Evolutionary conservation across 2,329 filamentous ascomycete genomes (phyloP), one percentile per base, ranked within the genome.

Genomic region (Botrytis squamosa): DNA sequence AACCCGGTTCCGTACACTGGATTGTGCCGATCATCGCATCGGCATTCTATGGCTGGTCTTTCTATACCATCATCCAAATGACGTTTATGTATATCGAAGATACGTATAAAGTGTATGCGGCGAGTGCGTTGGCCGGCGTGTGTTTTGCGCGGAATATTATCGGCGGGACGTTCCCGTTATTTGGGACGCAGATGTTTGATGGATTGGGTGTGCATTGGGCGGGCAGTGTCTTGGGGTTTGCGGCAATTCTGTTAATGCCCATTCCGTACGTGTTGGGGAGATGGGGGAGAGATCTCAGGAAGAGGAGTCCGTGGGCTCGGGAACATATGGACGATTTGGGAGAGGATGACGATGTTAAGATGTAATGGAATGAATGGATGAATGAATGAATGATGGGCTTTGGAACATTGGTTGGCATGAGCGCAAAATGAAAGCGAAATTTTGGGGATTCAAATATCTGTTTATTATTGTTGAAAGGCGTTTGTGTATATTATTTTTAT

Each of bases 71-170:
- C 3, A 91, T 91, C 76, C 55, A 78, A 71, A 83, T 85, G 4
- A 82, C 85, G 22, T 25, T 64, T 5, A 84, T 84, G 77, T 91
- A 90, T 77, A 83, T 85, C 1, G 82, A 86, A 10, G 89, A 91
- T 77, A 85, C 85, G 0, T 91, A 90, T 76, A 84, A 86, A 4
- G 84, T 86, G 0, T 86, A 86, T 22, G 85, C 89, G 0, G 89
- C 89, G 0, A 89, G 86, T 74, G 88, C 88, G 0, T 82, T 88
- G 67, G 88, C 87, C 12, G 89, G 90, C 1, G 91, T 90, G 73
- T 85, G 86, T 2, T 81, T 92, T 12, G 82, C 87, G 4, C 81
- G 90, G 33, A 91, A 91, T 75, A 80, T 80, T 0, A 83, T 91
- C 14, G 88, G 87, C 0, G 87, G 85, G 1, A 86, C 83, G 0